Evolutionary conservation across 1,284 basidiomycete genomes (phyloP).

Genomic region (Rhodofomes roseus): DNA sequence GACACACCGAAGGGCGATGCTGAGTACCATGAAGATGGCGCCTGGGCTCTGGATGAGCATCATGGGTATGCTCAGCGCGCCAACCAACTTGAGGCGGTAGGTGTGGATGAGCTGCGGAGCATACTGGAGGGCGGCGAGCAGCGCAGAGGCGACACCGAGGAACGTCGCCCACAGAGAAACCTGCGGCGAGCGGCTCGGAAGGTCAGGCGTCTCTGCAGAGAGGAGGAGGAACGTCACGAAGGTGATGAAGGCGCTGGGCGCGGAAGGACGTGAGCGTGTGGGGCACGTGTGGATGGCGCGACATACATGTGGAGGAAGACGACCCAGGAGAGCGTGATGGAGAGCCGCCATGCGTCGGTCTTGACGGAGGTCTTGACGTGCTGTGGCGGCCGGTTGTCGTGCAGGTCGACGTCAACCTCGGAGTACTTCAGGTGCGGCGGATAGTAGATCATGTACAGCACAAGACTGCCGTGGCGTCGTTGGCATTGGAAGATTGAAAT

Average conservation of each 20-base stretch:
- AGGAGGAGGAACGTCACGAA: conserved; percentile 58
- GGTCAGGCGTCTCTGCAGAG: conserved; percentile 36
- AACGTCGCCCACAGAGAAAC: conserved; percentile 77
- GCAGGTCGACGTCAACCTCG: conserved; percentile 40
- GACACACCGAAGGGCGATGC: conserved; percentile 68
- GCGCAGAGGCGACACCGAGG: conserved; percentile 79
- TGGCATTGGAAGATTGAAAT: background rate
- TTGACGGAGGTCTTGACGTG: conserved; percentile 46
- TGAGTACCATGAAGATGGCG: conserved; percentile 83
- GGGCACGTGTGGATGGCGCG: background rate
- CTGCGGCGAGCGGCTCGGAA: conserved; percentile 35
- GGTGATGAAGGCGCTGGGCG: conserved; percentile 46
- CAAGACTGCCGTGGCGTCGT: conserved; percentile 49
- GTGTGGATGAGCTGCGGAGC: conserved; percentile 86
- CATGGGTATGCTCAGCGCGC: conserved; percentile 89
- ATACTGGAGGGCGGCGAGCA: conserved; percentile 83
- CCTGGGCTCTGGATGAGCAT: conserved; percentile 96
- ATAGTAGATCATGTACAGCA: conserved; percentile 92
- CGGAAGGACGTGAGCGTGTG: conserved; percentile 11
- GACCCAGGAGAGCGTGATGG: conserved; percentile 71
- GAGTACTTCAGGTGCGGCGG: conserved; percentile 78
- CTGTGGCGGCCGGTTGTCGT: conserved; percentile 38
- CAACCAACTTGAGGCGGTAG: conserved; percentile 77
- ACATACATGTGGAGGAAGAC: conserved; percentile 71
- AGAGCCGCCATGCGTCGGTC: conserved; percentile 73